Evolutionary conservation across 1,284 basidiomycete species (phyloP).

Genomic region (Xanthoconium separans): DNA sequence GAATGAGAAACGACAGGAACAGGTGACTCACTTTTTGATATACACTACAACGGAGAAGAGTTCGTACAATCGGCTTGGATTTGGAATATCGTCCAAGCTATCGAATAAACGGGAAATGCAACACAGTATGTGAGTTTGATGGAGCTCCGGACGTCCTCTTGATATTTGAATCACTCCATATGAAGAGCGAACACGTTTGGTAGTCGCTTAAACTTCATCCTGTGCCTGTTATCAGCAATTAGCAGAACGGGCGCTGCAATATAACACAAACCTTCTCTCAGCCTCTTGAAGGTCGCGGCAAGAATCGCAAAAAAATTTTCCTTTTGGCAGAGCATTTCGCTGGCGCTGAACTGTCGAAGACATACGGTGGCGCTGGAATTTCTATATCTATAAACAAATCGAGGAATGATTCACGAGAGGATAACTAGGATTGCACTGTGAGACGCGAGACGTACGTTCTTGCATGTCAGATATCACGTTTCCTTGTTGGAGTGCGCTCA

Average conservation of each 20-base stretch:
- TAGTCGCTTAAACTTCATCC: conserved; percentile 97
- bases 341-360: conserved; percentile 93
- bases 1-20: conserved; percentile 1
- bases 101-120: conserved; percentile 96
- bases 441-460: conserved; percentile 61
- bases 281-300: conserved; percentile 98
- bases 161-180: conserved; percentile 97
- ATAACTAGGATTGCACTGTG: conserved; percentile 57
- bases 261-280: conserved; percentile 75
- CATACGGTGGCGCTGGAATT: conserved; percentile 96
- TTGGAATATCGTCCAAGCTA: conserved; percentile 89
- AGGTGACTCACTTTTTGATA: conserved; percentile 83
- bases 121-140: conserved; percentile 96
- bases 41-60: conserved; percentile 97
- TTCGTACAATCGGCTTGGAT: conserved; percentile 89
- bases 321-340: conserved; percentile 95
- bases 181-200: conserved; percentile 95
- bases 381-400: conserved; percentile 98
- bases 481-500: conserved; percentile 95
- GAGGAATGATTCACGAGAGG: conserved; percentile 91
- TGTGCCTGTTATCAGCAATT: conserved; percentile 32
- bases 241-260: conserved; percentile 1
- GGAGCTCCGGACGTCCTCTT: conserved; percentile 84
- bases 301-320: conserved; percentile 99
- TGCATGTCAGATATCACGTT: conserved; percentile 95